Base-by-base conservation (phyloP, 768 basidiomycete species). In the Asterophora lycoperdoides region DNA sequence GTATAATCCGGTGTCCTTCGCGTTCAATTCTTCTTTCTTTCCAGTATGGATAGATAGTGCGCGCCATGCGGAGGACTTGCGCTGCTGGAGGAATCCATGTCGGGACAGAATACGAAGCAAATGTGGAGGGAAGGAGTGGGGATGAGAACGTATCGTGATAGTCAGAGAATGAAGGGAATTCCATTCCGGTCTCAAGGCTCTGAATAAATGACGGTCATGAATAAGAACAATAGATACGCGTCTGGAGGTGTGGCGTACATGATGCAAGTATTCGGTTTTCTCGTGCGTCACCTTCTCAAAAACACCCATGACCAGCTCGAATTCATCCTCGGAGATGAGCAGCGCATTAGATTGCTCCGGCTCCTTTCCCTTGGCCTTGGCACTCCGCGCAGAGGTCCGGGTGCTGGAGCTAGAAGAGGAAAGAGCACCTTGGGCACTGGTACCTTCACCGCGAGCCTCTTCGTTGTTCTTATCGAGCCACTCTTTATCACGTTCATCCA, bases 401-500 rank as follows among this genome's bases (percentile, higher is more conserved):
- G 75, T 73, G 18, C 70, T 41, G 7, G 46, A 40, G 18, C 70
- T 33, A 9, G 46, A 40, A 10, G 47, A 61, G 13, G 82, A 80
- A 33, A 85, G 60, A 7, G 84, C 82, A 18, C 83, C 84, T 59
- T 88, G 87, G 0, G 78, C 76, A 55, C 85, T 89, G 2, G 88
- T 86, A n/a, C 91, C 91, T 64, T 93, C 89, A n/a, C 86, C 88
- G 11, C 85, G 76, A 3, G 87, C 89, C 46, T 83, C 80, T 62
- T 85, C 83, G 59, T 96, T 96, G 61, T 90, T 91, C 68, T 81
- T 86, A 58, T 89, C 86, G 32, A 98, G 78, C 95, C 95, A 99
- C 55, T 88, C 86, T 57, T 87, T 83, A 70, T 98, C 95, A 11
- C 86, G 84, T 66, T 98, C 95, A 60, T 99, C 95, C 88, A 98